Conservation (phyloP, 208 protist species). For the Vickermania spadyakhi region DNA sequence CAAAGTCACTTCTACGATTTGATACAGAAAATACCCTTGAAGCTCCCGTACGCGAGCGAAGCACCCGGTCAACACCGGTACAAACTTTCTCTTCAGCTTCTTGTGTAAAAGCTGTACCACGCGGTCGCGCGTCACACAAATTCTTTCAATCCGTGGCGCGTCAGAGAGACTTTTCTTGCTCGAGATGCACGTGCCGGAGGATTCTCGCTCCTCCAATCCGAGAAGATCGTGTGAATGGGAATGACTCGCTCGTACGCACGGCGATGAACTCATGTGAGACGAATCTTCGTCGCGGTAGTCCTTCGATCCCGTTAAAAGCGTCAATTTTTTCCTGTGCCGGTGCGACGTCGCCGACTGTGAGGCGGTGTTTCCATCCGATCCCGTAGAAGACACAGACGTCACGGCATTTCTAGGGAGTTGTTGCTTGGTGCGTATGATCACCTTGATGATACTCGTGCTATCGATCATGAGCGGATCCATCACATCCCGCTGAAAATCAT, state of each 20-base stretch:
- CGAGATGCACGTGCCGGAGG: not conserved
- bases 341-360: not conserved
- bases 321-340: not conserved
- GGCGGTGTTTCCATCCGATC: not conserved
- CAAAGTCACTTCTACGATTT: conserved; percentile 18
- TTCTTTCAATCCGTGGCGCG: conserved; percentile 19
- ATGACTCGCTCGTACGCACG: not conserved
- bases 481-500: conserved; percentile 44
- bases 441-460: conserved; percentile 40
- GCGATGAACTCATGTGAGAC: not conserved
- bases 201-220: not conserved
- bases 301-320: too few relatives aligned
- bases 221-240: not conserved
- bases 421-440: conserved; percentile 10
- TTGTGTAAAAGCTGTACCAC: conserved; percentile 19
- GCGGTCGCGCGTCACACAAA: conserved; percentile 29
- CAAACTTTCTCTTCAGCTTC: conserved; percentile 18
- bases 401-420: not conserved
- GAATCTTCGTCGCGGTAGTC: not conserved
- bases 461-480: conserved; percentile 35
- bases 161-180: conserved; percentile 6
- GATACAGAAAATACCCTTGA: conserved; percentile 25
- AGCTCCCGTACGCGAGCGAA: conserved; percentile 38
- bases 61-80: conserved; percentile 25
- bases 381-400: not conserved